Evolutionary conservation across 805 yeast species (phyloP).

Genomic region (Myxozyma mucilagina): DNA sequence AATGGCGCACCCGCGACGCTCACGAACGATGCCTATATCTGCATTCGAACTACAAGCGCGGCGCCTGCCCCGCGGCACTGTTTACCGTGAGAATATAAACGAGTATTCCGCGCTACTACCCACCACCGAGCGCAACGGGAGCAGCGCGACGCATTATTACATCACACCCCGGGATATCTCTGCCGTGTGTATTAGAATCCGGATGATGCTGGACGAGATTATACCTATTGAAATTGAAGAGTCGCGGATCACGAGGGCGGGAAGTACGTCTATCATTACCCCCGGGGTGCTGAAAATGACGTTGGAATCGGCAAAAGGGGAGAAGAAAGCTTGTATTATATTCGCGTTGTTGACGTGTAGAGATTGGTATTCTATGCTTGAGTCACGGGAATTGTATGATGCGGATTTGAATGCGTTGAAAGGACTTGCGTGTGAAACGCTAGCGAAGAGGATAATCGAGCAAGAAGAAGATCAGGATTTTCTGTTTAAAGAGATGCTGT

Average conservation of each 20-base stretch:
- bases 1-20: neutral
- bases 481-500: conserved; percentile 65
- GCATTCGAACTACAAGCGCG: conserved; percentile 20
- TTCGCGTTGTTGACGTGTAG: conserved; percentile 75
- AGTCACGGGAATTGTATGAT: conserved; percentile 62
- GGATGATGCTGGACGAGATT: conserved; percentile 66
- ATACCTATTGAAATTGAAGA: conserved; percentile 65
- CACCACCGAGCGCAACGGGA: conserved; percentile 11
- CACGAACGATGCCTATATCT: conserved; percentile 19
- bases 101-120: conserved; percentile 18
- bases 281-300: conserved; percentile 60
- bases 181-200: conserved; percentile 64
- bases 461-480: conserved; percentile 45
- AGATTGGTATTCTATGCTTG: conserved; percentile 70
- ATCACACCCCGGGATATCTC: conserved; percentile 65
- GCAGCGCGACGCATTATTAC: conserved; percentile 50
- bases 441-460: conserved; percentile 73
- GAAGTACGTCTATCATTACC: conserved; percentile 57
- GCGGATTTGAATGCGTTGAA: conserved; percentile 61
- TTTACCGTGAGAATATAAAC: neutral
- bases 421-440: conserved; percentile 67
- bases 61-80: conserved; percentile 9
- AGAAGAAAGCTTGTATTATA: conserved; percentile 62
- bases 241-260: conserved; percentile 52
- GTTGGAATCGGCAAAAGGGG: conserved; percentile 77